phyloP scores from a whole-genome alignment of 2,329 filamentous ascomycete species.

The Botrytis galanthina region DNA sequence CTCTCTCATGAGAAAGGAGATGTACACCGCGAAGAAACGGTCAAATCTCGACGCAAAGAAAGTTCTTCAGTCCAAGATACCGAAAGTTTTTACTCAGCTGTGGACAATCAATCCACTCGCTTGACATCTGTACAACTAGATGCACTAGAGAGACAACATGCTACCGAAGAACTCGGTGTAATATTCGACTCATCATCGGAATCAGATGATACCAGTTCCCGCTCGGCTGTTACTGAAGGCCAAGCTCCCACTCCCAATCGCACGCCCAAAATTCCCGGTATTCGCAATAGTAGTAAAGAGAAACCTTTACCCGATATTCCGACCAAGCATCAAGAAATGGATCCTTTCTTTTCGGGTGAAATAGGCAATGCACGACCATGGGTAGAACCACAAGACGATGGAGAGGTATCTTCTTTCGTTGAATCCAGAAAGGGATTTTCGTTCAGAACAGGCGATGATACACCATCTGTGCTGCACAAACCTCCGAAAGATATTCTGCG shows the following conservation, averaged over 20 bases:
- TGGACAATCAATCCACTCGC: neutral
- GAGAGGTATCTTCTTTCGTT: neutral
- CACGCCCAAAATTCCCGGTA: neutral
- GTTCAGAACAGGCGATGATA: slow-evolving; percentile 33
- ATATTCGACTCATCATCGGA: slow-evolving; percentile 26
- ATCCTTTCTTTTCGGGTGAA: neutral
- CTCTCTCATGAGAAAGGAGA: neutral
- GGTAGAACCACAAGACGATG: neutral
- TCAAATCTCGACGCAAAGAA: neutral
- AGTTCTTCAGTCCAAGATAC: slow-evolving; percentile 5
- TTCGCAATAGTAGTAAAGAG: slow-evolving; percentile 9
- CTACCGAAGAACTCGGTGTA: slow-evolving; percentile 21
- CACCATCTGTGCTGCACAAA: neutral
- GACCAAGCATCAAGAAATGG: neutral
- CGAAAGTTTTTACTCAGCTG: slow-evolving; percentile 1
- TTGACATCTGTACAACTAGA: slow-evolving; percentile 22
- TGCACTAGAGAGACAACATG: slow-evolving; percentile 21
- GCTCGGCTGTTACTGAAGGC: neutral
- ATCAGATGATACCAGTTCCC: slow-evolving; percentile 25
- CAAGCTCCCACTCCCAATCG: neutral
- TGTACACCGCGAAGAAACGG: neutral
- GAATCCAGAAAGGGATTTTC: slow-evolving; percentile 29
- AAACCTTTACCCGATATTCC: slow-evolving; percentile 29
- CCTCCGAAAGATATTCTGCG: neutral
- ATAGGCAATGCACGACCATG: neutral